Conservation (phyloP, 208 protist genomes). For the Trypanosoma lewisi region DNA sequence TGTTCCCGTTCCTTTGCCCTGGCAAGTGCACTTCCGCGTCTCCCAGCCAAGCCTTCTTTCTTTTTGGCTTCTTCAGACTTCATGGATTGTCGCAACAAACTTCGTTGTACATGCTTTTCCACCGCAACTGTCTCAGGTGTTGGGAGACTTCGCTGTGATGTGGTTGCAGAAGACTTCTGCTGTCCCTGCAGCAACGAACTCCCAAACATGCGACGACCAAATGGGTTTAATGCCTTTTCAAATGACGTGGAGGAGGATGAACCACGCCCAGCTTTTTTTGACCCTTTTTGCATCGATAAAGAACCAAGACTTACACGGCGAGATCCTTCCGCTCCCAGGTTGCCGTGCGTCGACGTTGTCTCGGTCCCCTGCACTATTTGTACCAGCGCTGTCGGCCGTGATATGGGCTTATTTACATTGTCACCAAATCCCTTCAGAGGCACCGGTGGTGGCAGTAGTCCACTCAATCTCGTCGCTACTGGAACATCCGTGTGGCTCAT, state of each 20-base stretch:
- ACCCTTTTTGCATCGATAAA: neutral
- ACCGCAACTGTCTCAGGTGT: neutral
- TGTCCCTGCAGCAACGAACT: constrained; percentile 15
- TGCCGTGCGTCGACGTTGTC: neutral
- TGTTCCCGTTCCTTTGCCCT: constrained; percentile 23
- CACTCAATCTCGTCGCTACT: neutral
- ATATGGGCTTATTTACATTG: neutral
- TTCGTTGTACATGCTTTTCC: constrained; percentile 13
- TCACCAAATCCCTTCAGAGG: neutral
- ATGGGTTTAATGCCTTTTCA: constrained; percentile 28
- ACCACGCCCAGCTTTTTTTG: neutral
- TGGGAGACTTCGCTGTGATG: neutral
- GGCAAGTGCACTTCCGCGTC: constrained; percentile 16
- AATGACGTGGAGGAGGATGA: neutral
- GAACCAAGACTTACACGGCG: neutral
- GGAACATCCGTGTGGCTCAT: neutral
- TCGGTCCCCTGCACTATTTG: neutral
- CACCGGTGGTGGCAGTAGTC: neutral
- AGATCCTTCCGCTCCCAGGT: neutral
- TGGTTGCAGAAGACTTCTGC: neutral
- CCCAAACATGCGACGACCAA: constrained; percentile 47
- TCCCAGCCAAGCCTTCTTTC: constrained; percentile 2
- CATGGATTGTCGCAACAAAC: constrained; percentile 12
- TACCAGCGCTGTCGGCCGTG: neutral
- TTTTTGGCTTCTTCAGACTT: constrained; percentile 25